Evolutionary conservation across 1,139 yeast species (phyloP), one percentile per base, ranked within the genome.

Genomic region (Suhomyces maxii): DNA sequence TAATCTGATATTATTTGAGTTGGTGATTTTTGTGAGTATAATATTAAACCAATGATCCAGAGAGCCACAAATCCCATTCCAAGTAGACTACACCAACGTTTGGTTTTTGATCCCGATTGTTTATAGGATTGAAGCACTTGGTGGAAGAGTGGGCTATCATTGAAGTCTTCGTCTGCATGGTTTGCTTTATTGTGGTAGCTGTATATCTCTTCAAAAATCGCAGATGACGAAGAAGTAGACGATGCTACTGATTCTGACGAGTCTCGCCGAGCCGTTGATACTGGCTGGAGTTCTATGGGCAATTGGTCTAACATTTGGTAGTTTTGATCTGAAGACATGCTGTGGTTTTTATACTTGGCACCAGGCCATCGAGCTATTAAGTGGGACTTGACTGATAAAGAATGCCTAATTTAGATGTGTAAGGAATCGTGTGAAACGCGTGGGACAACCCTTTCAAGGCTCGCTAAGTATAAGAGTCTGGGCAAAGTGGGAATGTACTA

Each of bases 1-100:
- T 63, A 47, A n/a, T 49, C 53, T 0, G 61, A 45, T 1, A 67
- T 56, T 2, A 63, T 37, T 14, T 57, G 54, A 1, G 52, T 40
- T 1, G 69, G 62, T 11, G 61, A 52, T 7, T 60, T 55, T 40
- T 61, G 61, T 10, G 77, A 62, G 52, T 74, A 74, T 1, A 63
- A 46, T 6, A 72, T 42, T 2, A 72, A 38, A 0, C 65, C 64
- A 1, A 58, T 32, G 2, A 68, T 23, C 79, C 79, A 74, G 10
- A 53, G 39, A 6, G 44, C 47, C 9, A 47, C 48, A 33, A 39
- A 32, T 8, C 49, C 25, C 7, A 46, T 18, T 2, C 46, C 51
- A 5, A 46, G 6, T 10, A 35, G 14, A 18, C 43, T 43, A 42
- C 52, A 54, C 13, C 38, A 34, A 40, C 45, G 52, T 42, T 36